A percentile compares a stretch with the other conserved stretches of the same genome.
Conservation (phyloP, 192 early-diverging fungal genomes). For the Gryganskiella cystojenkinii region DNA sequence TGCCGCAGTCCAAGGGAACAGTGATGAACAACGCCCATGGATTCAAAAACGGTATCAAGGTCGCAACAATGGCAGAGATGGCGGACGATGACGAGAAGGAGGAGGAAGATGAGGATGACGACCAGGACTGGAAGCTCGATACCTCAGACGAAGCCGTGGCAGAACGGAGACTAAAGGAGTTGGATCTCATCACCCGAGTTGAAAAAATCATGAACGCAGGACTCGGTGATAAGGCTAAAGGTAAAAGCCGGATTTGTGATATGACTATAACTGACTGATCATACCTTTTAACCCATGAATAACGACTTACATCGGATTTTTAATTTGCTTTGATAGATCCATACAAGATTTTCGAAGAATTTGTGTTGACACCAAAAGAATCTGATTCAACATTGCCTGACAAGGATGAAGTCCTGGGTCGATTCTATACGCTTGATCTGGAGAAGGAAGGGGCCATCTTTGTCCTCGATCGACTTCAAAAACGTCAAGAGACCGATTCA, state of each 20-base stretch:
- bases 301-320: not conserved
- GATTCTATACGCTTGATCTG: slow-evolving; percentile 41
- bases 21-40: slow-evolving; percentile 62
- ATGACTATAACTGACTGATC: not conserved
- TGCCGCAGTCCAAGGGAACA: slow-evolving; percentile 51
- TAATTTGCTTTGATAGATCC: slow-evolving; percentile 18
- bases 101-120: slow-evolving; percentile 60
- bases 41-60: slow-evolving; percentile 57
- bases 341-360: slow-evolving; percentile 45
- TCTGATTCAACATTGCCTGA: slow-evolving; percentile 17
- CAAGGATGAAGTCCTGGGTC: slow-evolving; percentile 41
- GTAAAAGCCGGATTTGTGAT: slow-evolving; percentile 3
- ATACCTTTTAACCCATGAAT: not conserved
- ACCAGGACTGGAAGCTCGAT: slow-evolving; percentile 87
- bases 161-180: slow-evolving; percentile 70
- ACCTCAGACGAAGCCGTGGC: slow-evolving; percentile 84
- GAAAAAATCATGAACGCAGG: slow-evolving; percentile 52
- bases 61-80: slow-evolving; percentile 28
- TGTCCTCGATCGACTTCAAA: slow-evolving; percentile 25
- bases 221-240: slow-evolving; percentile 45
- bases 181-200: slow-evolving; percentile 55
- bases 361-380: slow-evolving; percentile 18
- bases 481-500: slow-evolving; percentile 3
- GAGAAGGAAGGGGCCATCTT: slow-evolving; percentile 50
- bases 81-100: slow-evolving; percentile 50